These are phyloP conservation scores for Xylaria cubensis DNA, from an alignment of 495 filamentous ascomycete species.

Conservation along the genomic window DNA sequence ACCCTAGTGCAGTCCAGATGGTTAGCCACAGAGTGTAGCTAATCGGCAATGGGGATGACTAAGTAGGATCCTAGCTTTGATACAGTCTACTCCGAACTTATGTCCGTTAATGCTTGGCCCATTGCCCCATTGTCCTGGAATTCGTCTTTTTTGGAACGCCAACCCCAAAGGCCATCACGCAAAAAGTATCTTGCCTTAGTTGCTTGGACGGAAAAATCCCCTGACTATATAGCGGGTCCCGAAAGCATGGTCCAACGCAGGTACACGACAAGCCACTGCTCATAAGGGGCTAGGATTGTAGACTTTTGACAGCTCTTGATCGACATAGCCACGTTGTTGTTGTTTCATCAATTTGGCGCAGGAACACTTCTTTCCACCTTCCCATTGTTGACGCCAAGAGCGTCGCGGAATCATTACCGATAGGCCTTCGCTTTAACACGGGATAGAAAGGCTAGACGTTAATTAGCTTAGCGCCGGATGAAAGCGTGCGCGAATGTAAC, in stretches of 20 bases:
- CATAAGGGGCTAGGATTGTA: too few species aligned
- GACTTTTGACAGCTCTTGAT: conserved; percentile 1
- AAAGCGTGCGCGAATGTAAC: background rate
- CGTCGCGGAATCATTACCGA: background rate
- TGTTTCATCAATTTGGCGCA: background rate
- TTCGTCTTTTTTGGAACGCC: background rate
- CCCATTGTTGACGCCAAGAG: background rate
- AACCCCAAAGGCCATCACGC: too few species aligned
- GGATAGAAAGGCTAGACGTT: background rate
- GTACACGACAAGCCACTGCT: too few species aligned
- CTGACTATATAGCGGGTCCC: too few species aligned
- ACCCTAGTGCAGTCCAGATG: background rate
- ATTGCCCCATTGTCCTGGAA: background rate
- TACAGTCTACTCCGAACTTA: background rate
- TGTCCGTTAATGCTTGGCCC: background rate
- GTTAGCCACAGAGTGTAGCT: background rate
- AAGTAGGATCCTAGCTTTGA: background rate
- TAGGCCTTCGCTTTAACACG: background rate
- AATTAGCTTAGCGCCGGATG: background rate
- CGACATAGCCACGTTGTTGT: conserved; percentile 10
- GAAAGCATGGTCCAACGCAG: too few species aligned
- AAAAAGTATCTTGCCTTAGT: too few species aligned
- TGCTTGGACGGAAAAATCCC: too few species aligned
- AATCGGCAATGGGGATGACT: background rate
- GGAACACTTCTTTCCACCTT: background rate